Conservation (phyloP, 148 eudicot genomes). For the Heliamphora exappendiculata region DNA sequence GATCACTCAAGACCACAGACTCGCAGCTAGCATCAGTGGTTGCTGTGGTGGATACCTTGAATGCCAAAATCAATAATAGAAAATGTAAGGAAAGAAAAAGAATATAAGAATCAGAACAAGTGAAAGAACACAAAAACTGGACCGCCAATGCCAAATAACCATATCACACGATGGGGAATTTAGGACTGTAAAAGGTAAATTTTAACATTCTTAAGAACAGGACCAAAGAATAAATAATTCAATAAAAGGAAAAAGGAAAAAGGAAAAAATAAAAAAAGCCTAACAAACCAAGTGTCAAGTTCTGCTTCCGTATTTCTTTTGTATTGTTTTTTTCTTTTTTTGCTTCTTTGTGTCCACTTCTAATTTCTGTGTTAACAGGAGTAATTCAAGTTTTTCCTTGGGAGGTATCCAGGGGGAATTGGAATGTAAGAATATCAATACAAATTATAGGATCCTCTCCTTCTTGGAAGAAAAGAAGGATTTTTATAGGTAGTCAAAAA, state of each 20-base stretch:
- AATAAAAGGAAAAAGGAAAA: background rate
- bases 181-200: background rate
- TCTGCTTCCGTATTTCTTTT: too few relatives aligned
- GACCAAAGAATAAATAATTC: background rate
- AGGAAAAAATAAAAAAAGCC: too few relatives aligned
- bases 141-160: background rate
- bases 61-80: background rate
- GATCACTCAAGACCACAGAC: conserved; percentile 52
- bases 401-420: too few relatives aligned
- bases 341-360: too few relatives aligned
- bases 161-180: background rate
- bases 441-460: too few relatives aligned
- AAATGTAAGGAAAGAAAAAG: background rate
- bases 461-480: too few relatives aligned
- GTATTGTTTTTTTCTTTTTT: too few relatives aligned
- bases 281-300: background rate
- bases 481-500: too few relatives aligned
- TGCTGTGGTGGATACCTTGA: conserved; percentile 32
- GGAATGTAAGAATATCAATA: too few relatives aligned
- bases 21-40: conserved; percentile 55
- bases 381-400: too few relatives aligned
- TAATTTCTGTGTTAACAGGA: too few relatives aligned
- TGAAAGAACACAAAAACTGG: background rate
- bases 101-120: background rate
- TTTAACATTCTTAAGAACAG: background rate